Evolutionary conservation across 805 yeast species (phyloP).

Genomic region (Myxozyma vanderwaltii): DNA sequence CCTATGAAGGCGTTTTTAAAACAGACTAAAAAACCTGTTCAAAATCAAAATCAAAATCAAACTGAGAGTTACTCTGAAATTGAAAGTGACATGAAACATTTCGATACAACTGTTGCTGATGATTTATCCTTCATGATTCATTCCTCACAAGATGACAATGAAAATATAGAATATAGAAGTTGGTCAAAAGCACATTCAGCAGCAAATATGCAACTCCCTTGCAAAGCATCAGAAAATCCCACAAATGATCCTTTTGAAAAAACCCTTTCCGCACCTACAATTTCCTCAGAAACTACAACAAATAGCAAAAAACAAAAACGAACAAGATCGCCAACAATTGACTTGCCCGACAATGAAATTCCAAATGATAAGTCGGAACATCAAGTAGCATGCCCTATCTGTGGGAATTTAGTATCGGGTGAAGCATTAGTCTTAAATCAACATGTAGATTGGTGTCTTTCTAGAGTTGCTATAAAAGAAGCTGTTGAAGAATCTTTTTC

Average conservation of each 20-base stretch:
- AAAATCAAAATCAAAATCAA: not conserved
- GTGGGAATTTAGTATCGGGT: slow-evolving; percentile 21
- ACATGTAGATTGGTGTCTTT: slow-evolving; percentile 37
- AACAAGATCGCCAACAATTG: too few species aligned
- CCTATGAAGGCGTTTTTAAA: slow-evolving; percentile 23
- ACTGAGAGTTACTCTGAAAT: too few species aligned
- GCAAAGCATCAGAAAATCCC: too few species aligned
- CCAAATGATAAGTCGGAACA: too few species aligned
- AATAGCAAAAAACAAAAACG: not conserved
- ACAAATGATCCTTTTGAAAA: too few species aligned
- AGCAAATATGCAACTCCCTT: not conserved
- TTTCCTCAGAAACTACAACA: too few species aligned
- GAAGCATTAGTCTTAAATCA: slow-evolving; percentile 25
- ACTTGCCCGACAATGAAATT: too few species aligned
- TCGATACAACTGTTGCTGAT: not conserved
- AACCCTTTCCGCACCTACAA: too few species aligned
- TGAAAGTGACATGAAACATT: too few species aligned
- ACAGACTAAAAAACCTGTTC: not conserved
- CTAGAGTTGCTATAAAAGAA: slow-evolving; percentile 32
- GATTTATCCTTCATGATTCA: slow-evolving; percentile 7
- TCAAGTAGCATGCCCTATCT: slow-evolving; percentile 33
- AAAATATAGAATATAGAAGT: not conserved
- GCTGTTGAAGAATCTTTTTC: slow-evolving; percentile 29
- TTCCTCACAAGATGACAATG: slow-evolving; percentile 5
- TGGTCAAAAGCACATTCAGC: slow-evolving; percentile 12